These are phyloP conservation scores for Saturnispora gosingensis DNA, from an alignment of 805 yeast species.

Conservation along the genomic window DNA sequence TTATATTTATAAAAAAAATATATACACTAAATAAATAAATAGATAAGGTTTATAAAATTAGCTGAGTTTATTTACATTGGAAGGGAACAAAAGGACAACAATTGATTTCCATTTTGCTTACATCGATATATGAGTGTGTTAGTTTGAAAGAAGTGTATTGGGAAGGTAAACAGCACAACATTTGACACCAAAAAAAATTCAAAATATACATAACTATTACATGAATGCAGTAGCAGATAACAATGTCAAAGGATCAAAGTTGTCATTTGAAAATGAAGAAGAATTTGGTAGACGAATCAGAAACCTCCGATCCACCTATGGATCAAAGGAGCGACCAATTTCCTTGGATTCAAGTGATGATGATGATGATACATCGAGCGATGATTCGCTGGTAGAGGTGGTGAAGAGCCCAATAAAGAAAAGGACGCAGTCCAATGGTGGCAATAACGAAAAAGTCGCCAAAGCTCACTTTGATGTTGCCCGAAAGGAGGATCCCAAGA, in stretches of 20 bases:
- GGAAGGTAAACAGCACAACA: not conserved
- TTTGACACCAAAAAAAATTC: not conserved
- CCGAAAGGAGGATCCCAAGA: not conserved
- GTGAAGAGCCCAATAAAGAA: not conserved
- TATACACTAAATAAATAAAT: not conserved
- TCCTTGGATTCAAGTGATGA: conserved; percentile 1
- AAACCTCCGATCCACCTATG: conserved; percentile 1
- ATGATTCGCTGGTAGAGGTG: not conserved
- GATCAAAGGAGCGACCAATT: conserved; percentile 1
- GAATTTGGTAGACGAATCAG: not conserved
- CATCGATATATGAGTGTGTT: too few species aligned
- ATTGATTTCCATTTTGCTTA: not conserved
- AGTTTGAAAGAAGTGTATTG: not conserved
- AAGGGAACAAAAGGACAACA: not conserved
- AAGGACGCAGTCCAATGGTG: not conserved
- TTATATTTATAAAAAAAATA: not conserved
- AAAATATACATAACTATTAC: not conserved
- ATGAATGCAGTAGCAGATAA: not conserved
- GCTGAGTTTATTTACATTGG: too few species aligned
- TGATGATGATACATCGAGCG: not conserved
- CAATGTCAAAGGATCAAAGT: not conserved
- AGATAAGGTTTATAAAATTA: not conserved
- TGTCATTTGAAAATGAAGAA: not conserved
- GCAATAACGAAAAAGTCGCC: not conserved
- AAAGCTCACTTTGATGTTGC: not conserved